These are phyloP conservation scores for Diaporthe sp. DNA, from an alignment of 2,329 filamentous ascomycete species.

Conservation along the genomic window DNA sequence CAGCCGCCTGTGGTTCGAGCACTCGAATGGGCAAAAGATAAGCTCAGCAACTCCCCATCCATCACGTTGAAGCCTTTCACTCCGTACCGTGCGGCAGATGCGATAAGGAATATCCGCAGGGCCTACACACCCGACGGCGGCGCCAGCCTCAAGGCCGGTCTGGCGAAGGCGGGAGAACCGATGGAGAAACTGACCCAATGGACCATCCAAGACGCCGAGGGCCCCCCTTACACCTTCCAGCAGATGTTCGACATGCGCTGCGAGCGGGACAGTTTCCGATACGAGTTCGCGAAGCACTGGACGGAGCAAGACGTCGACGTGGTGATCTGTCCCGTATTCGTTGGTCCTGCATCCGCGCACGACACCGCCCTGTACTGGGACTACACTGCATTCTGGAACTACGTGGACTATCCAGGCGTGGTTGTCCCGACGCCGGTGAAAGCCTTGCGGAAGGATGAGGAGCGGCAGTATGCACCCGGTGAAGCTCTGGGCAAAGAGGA, in stretches of 20 bases:
- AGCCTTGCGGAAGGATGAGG: constrained; percentile 46
- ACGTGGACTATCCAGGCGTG: constrained; percentile 54
- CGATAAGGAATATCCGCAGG: constrained; percentile 49
- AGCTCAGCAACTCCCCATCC: constrained; percentile 40
- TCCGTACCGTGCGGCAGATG: constrained; percentile 49
- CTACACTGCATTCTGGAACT: constrained; percentile 55
- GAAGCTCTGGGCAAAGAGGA: constrained; percentile 50
- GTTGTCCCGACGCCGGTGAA: constrained; percentile 52
- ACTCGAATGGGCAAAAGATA: constrained; percentile 50
- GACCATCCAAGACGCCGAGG: constrained; percentile 50
- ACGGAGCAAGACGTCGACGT: constrained; percentile 54
- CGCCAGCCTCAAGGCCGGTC: constrained; percentile 47
- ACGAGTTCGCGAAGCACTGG: constrained; percentile 52
- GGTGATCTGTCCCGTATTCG: constrained; percentile 52
- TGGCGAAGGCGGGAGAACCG: constrained; percentile 58
- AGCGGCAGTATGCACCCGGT: constrained; percentile 44
- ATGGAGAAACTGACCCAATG: constrained; percentile 59
- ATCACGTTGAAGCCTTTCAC: constrained; percentile 54
- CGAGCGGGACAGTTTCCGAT: constrained; percentile 50
- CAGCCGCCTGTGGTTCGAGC: constrained; percentile 55
- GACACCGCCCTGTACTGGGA: constrained; percentile 54
- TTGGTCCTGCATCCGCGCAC: constrained; percentile 54
- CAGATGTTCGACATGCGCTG: constrained; percentile 47
- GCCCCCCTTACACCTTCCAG: constrained; percentile 43
- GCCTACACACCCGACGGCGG: constrained; percentile 64